A percentile compares a stretch with the other conserved stretches of the same genome.
phyloP scores from a whole-genome alignment of 2,329 filamentous ascomycete species.

The Aspergillus vadensis region DNA sequence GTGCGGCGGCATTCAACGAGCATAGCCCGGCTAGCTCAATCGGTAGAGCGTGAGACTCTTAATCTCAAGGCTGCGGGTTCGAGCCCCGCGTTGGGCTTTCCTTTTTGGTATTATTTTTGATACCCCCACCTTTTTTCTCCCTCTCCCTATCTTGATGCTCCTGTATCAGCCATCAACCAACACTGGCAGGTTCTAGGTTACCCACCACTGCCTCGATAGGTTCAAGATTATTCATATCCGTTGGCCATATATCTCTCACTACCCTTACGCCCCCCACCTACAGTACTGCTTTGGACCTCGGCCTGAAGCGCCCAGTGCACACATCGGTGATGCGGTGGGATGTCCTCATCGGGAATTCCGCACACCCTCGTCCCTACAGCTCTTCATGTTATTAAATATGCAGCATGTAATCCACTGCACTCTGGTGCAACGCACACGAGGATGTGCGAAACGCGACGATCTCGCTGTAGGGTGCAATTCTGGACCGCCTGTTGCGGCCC shows the following conservation, averaged over 20 bases:
- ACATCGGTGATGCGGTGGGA: neutral
- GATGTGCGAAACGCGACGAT: neutral
- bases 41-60: conserved; percentile 54
- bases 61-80: conserved; percentile 47
- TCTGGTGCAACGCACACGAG: neutral
- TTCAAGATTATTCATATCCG: too few species aligned
- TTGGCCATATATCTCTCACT: too few species aligned
- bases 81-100: conserved; percentile 44
- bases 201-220: too few species aligned
- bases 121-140: neutral
- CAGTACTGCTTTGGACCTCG: too few species aligned
- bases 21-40: conserved; percentile 53
- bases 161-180: neutral
- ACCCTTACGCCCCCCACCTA: too few species aligned
- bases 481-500: neutral
- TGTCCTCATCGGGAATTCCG: neutral
- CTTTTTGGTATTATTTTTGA: conserved; percentile 14
- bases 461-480: neutral
- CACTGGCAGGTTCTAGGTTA: too few species aligned
- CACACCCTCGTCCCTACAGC: neutral
- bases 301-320: too few species aligned
- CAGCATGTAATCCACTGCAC: neutral
- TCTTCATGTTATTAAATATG: neutral
- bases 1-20: conserved; percentile 4
- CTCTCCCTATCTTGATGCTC: too few species aligned